Base-by-base conservation (phyloP, 1,139 yeast genomes). In the Nakaseomyces glabratus region DNA sequence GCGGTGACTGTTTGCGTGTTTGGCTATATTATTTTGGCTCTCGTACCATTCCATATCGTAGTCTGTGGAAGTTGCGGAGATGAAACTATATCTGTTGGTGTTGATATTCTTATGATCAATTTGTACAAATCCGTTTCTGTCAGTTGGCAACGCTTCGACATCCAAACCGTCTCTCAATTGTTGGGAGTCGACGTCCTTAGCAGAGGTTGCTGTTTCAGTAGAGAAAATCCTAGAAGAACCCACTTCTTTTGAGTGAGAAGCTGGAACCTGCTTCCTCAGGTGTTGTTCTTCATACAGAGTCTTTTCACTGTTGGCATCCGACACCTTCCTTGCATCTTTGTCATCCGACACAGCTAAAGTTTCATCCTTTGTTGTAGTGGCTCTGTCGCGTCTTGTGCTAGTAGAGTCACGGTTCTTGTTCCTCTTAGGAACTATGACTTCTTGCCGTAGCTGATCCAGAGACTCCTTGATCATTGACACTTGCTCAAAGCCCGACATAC, bases 21-120 rank as follows among this genome's bases (percentile, higher is more conserved):
- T 34, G 31, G 20, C 35, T 34, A 13, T 31, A 20, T 14, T 31
- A 18, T 8, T 26, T 20, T 19, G 35, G 19, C 12, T 39, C 35
- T 39, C 43, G 35, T 35, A 44, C 44, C 46, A 42, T 24, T 51
- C 56, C 15, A 35, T 37, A 32, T 52, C 57, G 31, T 42, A 50
- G 29, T 50, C 56, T 1, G 57, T 52, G 1, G 56, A 50, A 3
- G 53, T 44, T 3, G 54, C 49, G 4, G 58, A 53, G 9, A 53
- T 50, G 30, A 51, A 52, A 41, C 57, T 52, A 31, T 48, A 51
- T 36, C 58, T 44, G 37, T 52, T 51, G 18, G 41, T 41, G 25
- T 45, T 49, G 18, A 42, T 41, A n/a, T 43, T 33, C 12, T 25
- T 24, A 15, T 30, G 19, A 6, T 25, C 43, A n/a, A 33, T 30